Evolutionary conservation across 805 yeast genomes (phyloP).

Genomic region (Starmerella asiatica): DNA sequence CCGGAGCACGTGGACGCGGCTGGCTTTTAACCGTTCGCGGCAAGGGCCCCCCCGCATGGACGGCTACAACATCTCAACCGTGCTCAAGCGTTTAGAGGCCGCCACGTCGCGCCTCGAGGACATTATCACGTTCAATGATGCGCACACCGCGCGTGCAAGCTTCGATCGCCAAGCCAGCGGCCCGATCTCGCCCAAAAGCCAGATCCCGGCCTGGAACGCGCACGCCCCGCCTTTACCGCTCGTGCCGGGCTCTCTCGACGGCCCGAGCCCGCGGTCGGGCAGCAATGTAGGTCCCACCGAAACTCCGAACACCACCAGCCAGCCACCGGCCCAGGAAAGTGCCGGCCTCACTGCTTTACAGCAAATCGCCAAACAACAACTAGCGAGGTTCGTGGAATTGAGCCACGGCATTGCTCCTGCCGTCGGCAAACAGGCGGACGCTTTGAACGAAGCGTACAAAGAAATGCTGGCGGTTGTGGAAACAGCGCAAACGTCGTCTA

Average conservation of each 20-base stretch:
- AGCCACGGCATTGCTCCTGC: conserved; percentile 13
- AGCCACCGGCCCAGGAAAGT: background rate
- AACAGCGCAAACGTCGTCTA: conserved; percentile 35
- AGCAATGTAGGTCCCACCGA: background rate
- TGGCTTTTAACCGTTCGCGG: no score
- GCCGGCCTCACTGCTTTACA: conserved; percentile 2
- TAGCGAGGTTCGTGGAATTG: conserved; percentile 10
- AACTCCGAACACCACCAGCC: background rate
- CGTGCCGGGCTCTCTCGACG: background rate
- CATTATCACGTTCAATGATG: conserved; percentile 31
- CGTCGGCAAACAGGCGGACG: conserved; percentile 28
- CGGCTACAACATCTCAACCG: conserved; percentile 77
- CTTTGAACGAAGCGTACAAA: conserved; percentile 14
- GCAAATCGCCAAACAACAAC: background rate
- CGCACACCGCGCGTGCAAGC: conserved; percentile 17
- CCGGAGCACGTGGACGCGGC: no score
- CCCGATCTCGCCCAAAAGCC: conserved; percentile 6
- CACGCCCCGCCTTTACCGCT: conserved; percentile 6
- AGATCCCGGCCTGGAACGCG: background rate
- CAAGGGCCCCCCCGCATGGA: conserved; percentile 18
- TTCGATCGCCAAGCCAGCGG: background rate
- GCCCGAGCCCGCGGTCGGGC: background rate
- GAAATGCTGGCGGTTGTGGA: conserved; percentile 32
- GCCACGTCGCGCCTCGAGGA: conserved; percentile 90
- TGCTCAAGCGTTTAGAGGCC: conserved; percentile 69